These are phyloP conservation scores for Myxozyma geophila DNA, from an alignment of 805 yeast genomes.

Conservation along the genomic window DNA sequence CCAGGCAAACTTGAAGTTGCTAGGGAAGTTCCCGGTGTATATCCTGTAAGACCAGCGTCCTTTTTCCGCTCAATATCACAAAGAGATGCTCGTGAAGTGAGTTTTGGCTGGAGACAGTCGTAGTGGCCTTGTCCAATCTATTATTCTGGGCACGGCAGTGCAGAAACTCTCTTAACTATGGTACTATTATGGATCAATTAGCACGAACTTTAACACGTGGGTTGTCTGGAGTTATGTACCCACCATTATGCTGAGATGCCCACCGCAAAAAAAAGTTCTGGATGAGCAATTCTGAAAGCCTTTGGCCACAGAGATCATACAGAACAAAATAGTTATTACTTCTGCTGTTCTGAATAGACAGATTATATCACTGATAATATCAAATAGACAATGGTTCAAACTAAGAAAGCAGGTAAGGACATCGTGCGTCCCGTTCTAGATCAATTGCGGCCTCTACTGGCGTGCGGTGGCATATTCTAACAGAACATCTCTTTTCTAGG, in stretches of 20 bases:
- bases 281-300: not conserved
- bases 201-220: no score
- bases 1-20: no score
- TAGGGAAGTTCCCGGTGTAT: no score
- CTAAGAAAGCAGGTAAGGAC: conserved; percentile 40
- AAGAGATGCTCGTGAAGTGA: no score
- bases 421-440: not conserved
- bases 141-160: no score
- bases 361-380: not conserved
- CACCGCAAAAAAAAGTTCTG: not conserved
- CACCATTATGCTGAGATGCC: not conserved
- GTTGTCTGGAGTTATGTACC: not conserved
- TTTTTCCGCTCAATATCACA: no score
- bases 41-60: no score
- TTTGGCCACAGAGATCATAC: not conserved
- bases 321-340: not conserved
- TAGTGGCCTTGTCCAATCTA: no score
- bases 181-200: no score
- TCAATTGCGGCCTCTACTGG: not conserved
- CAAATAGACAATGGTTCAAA: conserved; percentile 20
- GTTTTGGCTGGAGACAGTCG: no score
- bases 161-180: no score
- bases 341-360: not conserved
- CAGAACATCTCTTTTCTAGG: conserved; percentile 50
- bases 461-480: no score